A percentile compares a stretch with the other conserved stretches of the same genome.
Evolutionary conservation across 2,329 filamentous ascomycete genomes (phyloP).

Genomic region (Penicillium sp.): DNA sequence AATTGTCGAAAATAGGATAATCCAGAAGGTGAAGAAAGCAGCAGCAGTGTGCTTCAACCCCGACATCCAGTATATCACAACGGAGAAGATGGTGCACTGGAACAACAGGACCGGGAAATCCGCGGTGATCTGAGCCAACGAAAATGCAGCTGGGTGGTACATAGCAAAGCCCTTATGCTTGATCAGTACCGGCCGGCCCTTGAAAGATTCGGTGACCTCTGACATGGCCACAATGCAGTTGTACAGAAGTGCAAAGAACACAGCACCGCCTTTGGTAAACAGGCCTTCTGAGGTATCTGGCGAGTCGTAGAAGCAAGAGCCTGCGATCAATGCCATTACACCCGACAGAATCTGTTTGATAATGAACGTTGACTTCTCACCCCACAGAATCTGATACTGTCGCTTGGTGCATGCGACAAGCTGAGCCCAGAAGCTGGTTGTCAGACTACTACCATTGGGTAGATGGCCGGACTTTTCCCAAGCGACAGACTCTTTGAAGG

Average conservation of each 20-base stretch:
- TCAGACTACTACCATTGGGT: conserved; percentile 53
- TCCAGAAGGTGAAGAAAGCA: conserved; percentile 59
- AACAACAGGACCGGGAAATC: conserved; percentile 54
- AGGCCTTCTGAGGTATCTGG: conserved; percentile 55
- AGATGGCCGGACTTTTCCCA: conserved; percentile 55
- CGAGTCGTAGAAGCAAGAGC: conserved; percentile 64
- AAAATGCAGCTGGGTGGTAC: conserved; percentile 49
- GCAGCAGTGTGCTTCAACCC: conserved; percentile 50
- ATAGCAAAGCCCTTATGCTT: conserved; percentile 58
- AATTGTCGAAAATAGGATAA: conserved; percentile 30
- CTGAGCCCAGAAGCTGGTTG: conserved; percentile 52
- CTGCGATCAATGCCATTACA: conserved; percentile 58
- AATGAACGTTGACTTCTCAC: conserved; percentile 59
- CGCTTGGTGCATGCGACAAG: conserved; percentile 54
- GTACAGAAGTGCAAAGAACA: conserved; percentile 61
- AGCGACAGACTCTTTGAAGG: conserved; percentile 53
- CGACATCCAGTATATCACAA: conserved; percentile 61
- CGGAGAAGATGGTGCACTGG: conserved; percentile 54
- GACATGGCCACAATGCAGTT: conserved; percentile 60
- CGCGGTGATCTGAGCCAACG: conserved; percentile 39
- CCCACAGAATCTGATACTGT: conserved; percentile 62
- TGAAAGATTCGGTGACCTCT: conserved; percentile 61
- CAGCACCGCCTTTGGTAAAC: conserved; percentile 59
- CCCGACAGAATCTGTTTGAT: conserved; percentile 59
- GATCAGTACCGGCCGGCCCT: conserved; percentile 54